These are phyloP conservation scores for Cadophora sp. DNA, from an alignment of 2,329 filamentous ascomycete genomes.

Conservation along the genomic window DNA sequence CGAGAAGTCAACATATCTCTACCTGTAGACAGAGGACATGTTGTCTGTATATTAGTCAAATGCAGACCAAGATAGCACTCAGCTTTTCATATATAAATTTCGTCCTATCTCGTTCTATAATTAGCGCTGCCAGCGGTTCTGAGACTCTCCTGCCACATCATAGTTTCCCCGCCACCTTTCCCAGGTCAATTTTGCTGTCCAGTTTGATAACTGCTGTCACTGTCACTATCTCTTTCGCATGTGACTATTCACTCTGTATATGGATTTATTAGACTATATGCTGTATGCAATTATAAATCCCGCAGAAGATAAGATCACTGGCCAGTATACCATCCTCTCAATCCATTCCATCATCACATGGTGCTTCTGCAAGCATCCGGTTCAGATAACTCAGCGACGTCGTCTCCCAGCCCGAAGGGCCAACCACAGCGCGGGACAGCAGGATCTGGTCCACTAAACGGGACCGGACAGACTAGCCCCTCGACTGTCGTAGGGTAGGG, in stretches of 20 bases:
- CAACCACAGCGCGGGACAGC: slow-evolving; percentile 6
- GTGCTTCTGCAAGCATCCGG: background rate
- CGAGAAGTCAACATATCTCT: background rate
- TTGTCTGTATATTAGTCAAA: no score
- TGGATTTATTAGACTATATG: background rate
- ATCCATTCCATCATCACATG: slow-evolving; percentile 20
- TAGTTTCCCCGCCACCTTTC: slow-evolving; percentile 6
- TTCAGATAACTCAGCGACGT: slow-evolving; percentile 16
- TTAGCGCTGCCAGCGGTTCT: no score
- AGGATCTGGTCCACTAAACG: background rate
- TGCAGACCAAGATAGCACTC: no score
- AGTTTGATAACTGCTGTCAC: background rate
- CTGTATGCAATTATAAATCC: background rate
- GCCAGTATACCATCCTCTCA: background rate
- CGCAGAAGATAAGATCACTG: slow-evolving; percentile 7
- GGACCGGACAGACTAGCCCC: background rate
- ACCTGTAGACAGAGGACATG: background rate
- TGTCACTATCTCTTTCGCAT: background rate
- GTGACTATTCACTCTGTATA: background rate
- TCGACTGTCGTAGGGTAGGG: no score
- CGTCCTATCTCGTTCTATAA: no score
- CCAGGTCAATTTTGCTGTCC: background rate
- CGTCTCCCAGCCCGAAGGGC: background rate
- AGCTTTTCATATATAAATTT: no score
- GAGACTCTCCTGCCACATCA: background rate